Base-by-base conservation (phyloP, 495 filamentous ascomycete species). In the Thermochaetoides thermophila region DNA sequence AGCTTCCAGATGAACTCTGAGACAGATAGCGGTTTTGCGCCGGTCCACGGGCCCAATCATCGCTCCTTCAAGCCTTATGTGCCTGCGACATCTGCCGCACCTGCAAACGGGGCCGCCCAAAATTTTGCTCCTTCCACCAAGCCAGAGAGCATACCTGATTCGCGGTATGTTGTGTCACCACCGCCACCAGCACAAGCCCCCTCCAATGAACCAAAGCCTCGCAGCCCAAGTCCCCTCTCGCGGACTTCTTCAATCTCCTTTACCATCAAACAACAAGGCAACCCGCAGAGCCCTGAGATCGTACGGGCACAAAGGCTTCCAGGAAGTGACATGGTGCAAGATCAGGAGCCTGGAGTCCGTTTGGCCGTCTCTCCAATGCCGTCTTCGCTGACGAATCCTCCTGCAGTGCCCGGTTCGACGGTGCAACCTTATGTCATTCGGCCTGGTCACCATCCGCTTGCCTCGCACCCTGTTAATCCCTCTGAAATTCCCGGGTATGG, bases 181-280 rank as follows among this genome's bases (percentile, higher is more conserved):
- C 30, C 29, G 4, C 30, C 25, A 9, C 25, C 24, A 7, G 20
- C 30, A n/a, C n/a, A n/a, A 17, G n/a, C 11, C 8, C 15, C 26
- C 5, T 25, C 34, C 13, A 26, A 14, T 7, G 24, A 20, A 16
- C 28, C 31, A 16, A 21, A 23, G 15, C 18, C 13, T 17, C 31
- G 15, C 5, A 38, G 28, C 9, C 35, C 31, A 2, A 43, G 31
- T 17, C 35, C 40, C 8, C 13, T 29, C 16, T 38, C 35, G 9
- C 35, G 35, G 2, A 36, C 35, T 20, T 33, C 37, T 1, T 40
- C 38, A 26, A 24, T 8, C 9, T 16, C 17, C 11, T n/a, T n/a
- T n/a, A n/a, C n/a, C n/a, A n/a, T n/a, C n/a, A n/a, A n/a, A n/a
- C n/a, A n/a, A n/a, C n/a, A n/a, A n/a, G n/a, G n/a, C n/a, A n/a